These are phyloP conservation scores for Fusarium sp. DNA, from an alignment of 2,329 filamentous ascomycete genomes.

Conservation along the genomic window DNA sequence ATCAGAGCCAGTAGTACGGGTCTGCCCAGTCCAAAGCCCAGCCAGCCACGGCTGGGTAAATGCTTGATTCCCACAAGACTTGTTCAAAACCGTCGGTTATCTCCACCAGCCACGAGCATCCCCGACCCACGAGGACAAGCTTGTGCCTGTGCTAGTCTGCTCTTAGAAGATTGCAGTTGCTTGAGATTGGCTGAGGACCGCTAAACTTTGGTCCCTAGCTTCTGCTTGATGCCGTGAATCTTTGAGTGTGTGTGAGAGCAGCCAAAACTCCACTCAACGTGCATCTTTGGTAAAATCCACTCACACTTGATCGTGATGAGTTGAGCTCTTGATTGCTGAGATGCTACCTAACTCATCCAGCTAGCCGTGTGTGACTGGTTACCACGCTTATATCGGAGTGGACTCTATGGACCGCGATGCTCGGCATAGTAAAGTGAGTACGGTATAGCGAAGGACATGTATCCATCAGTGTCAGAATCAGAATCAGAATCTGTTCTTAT, in stretches of 20 bases:
- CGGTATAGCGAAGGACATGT: background rate
- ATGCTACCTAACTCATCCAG: background rate
- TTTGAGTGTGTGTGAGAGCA: slow-evolving; percentile 20
- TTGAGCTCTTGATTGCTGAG: slow-evolving; percentile 28
- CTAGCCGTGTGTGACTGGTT: slow-evolving; percentile 3
- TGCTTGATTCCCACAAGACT: slow-evolving; percentile 26
- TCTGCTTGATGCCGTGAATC: slow-evolving; percentile 20
- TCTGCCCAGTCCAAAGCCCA: slow-evolving; percentile 16
- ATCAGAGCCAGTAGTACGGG: slow-evolving; percentile 13
- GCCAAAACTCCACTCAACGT: slow-evolving; percentile 28
- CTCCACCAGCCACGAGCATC: slow-evolving; percentile 38
- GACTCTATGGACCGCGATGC: background rate
- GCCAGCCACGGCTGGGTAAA: slow-evolving; percentile 16
- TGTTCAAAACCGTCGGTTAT: slow-evolving; percentile 25
- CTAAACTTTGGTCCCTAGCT: slow-evolving; percentile 41
- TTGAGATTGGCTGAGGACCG: slow-evolving; percentile 32
- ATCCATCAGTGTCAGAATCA: background rate
- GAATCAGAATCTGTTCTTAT: background rate
- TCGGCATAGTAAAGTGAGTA: background rate
- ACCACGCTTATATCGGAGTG: background rate
- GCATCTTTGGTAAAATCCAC: slow-evolving; percentile 29
- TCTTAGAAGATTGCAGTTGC: slow-evolving; percentile 16
- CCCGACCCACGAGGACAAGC: slow-evolving; percentile 24
- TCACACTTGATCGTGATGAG: slow-evolving; percentile 37
- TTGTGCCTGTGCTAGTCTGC: slow-evolving; percentile 32